Conservation (phyloP, 2,329 filamentous ascomycete species). For the Pyrenophora tritici-repentis region DNA sequence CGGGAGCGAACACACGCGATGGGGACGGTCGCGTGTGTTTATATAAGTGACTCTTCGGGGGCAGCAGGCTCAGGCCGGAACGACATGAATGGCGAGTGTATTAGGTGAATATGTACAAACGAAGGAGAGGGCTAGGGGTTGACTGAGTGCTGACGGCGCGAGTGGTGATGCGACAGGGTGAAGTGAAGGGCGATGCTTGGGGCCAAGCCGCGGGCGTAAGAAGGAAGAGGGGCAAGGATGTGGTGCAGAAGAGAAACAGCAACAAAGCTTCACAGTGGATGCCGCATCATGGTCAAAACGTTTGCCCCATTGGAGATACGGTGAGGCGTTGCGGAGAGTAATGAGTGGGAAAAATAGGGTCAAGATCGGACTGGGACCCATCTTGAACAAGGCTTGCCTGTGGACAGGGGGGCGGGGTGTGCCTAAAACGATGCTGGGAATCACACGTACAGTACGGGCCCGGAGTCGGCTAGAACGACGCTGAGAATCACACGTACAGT, state of each 20-base stretch:
- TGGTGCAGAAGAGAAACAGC: background rate
- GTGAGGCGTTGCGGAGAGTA: conserved; percentile 9
- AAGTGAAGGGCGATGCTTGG: background rate
- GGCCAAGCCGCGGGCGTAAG: background rate
- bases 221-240: conserved; percentile 4
- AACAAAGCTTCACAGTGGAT: conserved; percentile 2
- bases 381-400: background rate
- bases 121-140: background rate
- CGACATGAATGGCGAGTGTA: conserved; percentile 21
- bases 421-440: too few relatives aligned
- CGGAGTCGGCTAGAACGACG: too few relatives aligned
- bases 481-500: too few relatives aligned
- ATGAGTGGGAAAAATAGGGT: conserved; percentile 6
- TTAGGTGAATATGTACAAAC: conserved; percentile 3
- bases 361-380: background rate
- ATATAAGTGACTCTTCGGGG: conserved; percentile 10
- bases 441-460: too few relatives aligned
- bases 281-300: conserved; percentile 2
- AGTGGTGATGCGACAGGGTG: background rate
- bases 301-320: conserved; percentile 3
- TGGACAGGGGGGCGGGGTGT: background rate
- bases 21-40: conserved; percentile 19
- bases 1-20: conserved; percentile 21
- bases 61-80: conserved; percentile 9
- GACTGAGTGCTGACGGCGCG: background rate